Evolutionary conservation across 78 protist genomes (phyloP), one percentile per base, ranked within the genome.

Genomic region (Dictyostelium firmibasis): DNA sequence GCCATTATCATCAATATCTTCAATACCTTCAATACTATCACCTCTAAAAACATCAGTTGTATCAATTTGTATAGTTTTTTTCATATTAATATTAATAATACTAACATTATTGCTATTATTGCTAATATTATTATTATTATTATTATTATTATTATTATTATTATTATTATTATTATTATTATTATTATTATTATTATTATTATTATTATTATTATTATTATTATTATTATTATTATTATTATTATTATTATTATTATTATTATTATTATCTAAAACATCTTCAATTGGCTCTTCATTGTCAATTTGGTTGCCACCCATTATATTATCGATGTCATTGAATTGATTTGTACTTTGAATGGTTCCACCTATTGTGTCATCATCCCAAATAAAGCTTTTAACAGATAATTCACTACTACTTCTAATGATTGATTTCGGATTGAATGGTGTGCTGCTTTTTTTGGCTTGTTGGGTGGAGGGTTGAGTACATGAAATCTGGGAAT

Each of bases 151-250:
- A 25, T 70, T 29, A 70, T 70, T 70, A 70, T 29, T 70, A 25
- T 25, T 25, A 25, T 70, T 23, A 31, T 70, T 70, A 70, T 29
- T 29, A 70, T 29, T 29, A 23, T 25, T 70, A 25, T 25, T 31
- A 75, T 75, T 35, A 75, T 75, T 75, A 86, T 29, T 85, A 84
- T 84, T 31, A 33, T 31, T 74, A 33, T 74, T 31, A 31, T 35
- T 25, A 74, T 74, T 74, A 74, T 31, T 74, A 31, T 11, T 74
- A n/a, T 64, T 64, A 64, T 78, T 74, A 31, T 74, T 74, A 18
- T 33, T 74, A 33, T 74, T 29, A 31, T 35, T 74, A 18, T 35
- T 74, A 35, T 29, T 74, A 31, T 74, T 72, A 33, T 72, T 72
- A 33, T 72, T 33, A 8, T 16, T 69, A 23, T 5, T 25, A 25